Conservation (phyloP, 768 basidiomycete species). For the Boletus edulis region DNA sequence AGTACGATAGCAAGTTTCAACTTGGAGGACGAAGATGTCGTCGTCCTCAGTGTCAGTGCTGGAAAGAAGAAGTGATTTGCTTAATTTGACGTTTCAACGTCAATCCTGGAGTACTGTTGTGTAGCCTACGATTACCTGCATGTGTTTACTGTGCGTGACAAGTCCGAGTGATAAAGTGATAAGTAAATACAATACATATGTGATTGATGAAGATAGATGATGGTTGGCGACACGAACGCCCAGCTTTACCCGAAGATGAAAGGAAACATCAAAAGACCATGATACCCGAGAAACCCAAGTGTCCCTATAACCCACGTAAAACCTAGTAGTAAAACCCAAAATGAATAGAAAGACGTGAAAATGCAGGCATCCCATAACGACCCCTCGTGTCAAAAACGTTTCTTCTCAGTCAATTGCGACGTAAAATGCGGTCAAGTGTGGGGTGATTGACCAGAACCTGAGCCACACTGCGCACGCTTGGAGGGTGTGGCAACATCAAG, state of each 20-base stretch:
- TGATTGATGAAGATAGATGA: conserved; percentile 17
- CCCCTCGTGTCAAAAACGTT: conserved; percentile 28
- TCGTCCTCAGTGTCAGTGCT: conserved; percentile 76
- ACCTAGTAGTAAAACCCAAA: conserved; percentile 11
- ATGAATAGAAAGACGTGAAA: conserved; percentile 9
- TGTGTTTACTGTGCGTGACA: conserved; percentile 7
- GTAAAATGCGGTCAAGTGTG: conserved; percentile 22
- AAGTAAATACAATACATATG: conserved; percentile 20
- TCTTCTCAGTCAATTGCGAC: conserved; percentile 12
- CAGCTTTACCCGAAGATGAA: conserved; percentile 11
- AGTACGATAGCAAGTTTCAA: conserved; percentile 86
- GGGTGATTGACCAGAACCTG: conserved; percentile 11
- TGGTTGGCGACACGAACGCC: neutral
- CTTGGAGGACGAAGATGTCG: conserved; percentile 84
- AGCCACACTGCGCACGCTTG: conserved; percentile 7
- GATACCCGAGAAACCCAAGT: conserved; percentile 2
- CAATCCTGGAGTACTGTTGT: conserved; percentile 3
- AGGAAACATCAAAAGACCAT: neutral
- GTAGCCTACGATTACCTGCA: conserved; percentile 9
- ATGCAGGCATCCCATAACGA: neutral
- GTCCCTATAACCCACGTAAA: conserved; percentile 7
- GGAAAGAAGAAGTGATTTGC: conserved; percentile 62
- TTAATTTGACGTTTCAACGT: neutral
- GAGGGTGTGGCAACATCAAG: conserved; percentile 15
- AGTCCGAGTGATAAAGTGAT: conserved; percentile 16